phyloP scores from a whole-genome alignment of 805 yeast genomes.

The Cyberlindnera lachancei region DNA sequence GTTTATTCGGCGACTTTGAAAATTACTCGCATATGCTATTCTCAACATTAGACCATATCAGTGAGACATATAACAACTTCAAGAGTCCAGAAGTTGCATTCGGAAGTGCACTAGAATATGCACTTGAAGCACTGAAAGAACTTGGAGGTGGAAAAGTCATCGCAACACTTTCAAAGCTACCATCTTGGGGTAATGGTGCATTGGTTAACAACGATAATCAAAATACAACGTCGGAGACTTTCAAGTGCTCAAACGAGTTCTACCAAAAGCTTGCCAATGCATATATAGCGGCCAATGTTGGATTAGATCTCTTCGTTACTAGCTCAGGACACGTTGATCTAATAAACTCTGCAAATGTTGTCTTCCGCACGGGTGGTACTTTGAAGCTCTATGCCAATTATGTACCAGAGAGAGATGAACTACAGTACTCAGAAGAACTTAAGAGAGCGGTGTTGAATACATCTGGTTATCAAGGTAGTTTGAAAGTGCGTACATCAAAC shows the following conservation, averaged over 20 bases:
- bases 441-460: constrained; percentile 41
- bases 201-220: constrained; percentile 31
- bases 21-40: constrained; percentile 60
- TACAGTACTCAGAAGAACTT: constrained; percentile 53
- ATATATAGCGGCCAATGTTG: constrained; percentile 51
- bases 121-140: constrained; percentile 48
- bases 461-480: constrained; percentile 70
- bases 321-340: constrained; percentile 62
- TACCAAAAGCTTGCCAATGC: constrained; percentile 55
- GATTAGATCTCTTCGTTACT: constrained; percentile 70
- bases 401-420: constrained; percentile 60
- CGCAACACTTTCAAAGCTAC: constrained; percentile 57
- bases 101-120: constrained; percentile 73
- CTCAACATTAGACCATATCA: constrained; percentile 56
- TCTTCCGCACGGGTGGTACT: constrained; percentile 64
- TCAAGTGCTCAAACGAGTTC: constrained; percentile 53
- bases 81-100: constrained; percentile 54
- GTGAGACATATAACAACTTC: constrained; percentile 32
- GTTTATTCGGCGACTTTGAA: constrained; percentile 73
- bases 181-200: constrained; percentile 75
- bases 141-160: constrained; percentile 84
- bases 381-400: constrained; percentile 62
- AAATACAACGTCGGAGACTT: constrained; percentile 38
- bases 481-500: constrained; percentile 79
- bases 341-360: constrained; percentile 61